These are phyloP conservation scores for Flaveria sonorensis DNA, from an alignment of 129 eudicot genomes.

Conservation along the genomic window DNA sequence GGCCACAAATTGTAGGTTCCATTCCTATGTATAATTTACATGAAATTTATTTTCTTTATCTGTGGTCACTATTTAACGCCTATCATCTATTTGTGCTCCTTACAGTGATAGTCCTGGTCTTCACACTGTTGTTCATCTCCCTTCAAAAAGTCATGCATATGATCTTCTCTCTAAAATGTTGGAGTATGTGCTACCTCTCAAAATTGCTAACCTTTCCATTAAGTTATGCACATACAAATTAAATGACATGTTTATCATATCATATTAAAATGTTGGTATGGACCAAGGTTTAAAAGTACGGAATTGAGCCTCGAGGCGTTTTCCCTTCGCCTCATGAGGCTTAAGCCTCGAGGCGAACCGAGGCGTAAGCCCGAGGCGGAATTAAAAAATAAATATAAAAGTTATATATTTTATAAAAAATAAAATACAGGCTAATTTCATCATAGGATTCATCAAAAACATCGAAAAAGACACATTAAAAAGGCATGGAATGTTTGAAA, in stretches of 20 bases:
- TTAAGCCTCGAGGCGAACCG: no score
- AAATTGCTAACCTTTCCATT: slow-evolving; percentile 7
- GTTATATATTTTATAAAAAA: no score
- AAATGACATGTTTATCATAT: slow-evolving; percentile 1
- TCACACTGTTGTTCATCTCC: slow-evolving; percentile 82
- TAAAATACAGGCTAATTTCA: no score
- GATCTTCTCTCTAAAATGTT: slow-evolving; percentile 98
- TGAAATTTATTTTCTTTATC: background rate
- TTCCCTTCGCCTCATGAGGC: no score
- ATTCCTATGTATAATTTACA: slow-evolving; percentile 13
- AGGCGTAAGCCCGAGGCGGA: no score
- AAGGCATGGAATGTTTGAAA: no score
- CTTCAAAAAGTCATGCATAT: slow-evolving; percentile 84
- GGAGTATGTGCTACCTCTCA: slow-evolving; percentile 65
- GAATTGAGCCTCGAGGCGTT: no score
- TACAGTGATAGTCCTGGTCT: slow-evolving; percentile 96
- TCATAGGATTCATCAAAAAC: no score
- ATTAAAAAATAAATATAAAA: no score
- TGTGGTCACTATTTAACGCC: slow-evolving; percentile 10
- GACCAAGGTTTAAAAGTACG: no score
- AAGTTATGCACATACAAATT: slow-evolving; percentile 4
- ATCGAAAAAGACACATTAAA: no score
- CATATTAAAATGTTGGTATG: slow-evolving; percentile 4
- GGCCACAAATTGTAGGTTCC: slow-evolving; percentile 82
- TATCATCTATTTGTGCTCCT: slow-evolving; percentile 15